Evolutionary conservation across 2,329 filamentous ascomycete species (phyloP), one percentile per base, ranked within the genome.

Genomic region (Tolypocladium ovalisporum): DNA sequence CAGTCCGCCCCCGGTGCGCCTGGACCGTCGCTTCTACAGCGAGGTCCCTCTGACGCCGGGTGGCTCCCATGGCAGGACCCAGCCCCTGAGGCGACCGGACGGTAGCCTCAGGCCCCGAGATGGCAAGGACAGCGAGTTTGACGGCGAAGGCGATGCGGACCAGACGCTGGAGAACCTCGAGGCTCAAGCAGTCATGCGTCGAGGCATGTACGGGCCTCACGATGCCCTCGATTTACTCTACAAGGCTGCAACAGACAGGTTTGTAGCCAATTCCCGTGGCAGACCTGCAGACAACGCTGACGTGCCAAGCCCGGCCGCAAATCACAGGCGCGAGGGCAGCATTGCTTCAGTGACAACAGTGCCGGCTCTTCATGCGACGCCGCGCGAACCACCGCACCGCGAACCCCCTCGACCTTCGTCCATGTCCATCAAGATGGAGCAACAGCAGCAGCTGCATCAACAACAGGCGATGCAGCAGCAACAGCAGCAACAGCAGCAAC

Each of bases 221-320:
- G 93, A 97, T 75, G 93, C 93, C 29, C 79, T 97, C 53, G 91
- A 96, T 70, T 78, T 97, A 58, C 80, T 97, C 19, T 95, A 95
- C 68, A 92, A 96, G 73, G 93, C 92, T 24, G 91, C 84, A 35
- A 86, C 83, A 44, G 81, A 86, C 68, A 83, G 78, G 78, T 78
- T 68, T 66, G 74, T 72, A 62, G 67, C 69, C 49, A 57, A 67
- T 66, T 42, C 51, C 55, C 52, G 44, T 24, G 37, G 51, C 58
- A 56, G 42, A 39, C 37, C 54, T 37, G 35, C 47, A 51, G 54
- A 34, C 56, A 51, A 49, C 49, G 57, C 59, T 58, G 59, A 60
- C 59, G 54, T 55, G n/a, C 19, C n/a, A 58, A 65, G 63, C 58
- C 63, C 64, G 40, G 61, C 61, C 56, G 58, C 63, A 42, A 59